Evolutionary conservation across 2,329 filamentous ascomycete genomes (phyloP).

Genomic region (Stemphylium beticola): DNA sequence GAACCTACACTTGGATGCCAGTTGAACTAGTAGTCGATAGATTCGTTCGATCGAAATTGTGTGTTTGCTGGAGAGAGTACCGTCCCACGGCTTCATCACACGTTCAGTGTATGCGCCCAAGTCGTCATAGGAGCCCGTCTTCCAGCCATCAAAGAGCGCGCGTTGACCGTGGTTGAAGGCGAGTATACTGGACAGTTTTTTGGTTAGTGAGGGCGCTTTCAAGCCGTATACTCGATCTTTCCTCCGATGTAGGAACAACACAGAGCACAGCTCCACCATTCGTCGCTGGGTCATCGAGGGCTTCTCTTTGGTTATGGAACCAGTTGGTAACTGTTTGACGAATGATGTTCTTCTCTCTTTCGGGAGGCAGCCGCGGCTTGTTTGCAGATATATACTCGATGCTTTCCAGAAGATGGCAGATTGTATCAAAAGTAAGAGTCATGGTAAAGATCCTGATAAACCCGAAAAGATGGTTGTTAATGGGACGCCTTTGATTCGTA

Average conservation of each 20-base stretch:
- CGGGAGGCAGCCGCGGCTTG: slow-evolving; percentile 49
- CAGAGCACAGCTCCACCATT: slow-evolving; percentile 72
- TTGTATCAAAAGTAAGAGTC: slow-evolving; percentile 70
- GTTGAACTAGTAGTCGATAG: slow-evolving; percentile 66
- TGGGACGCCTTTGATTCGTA: too few species aligned
- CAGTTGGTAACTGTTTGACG: slow-evolving; percentile 63
- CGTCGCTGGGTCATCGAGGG: slow-evolving; percentile 64
- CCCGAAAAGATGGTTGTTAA: too few species aligned
- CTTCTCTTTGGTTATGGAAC: slow-evolving; percentile 69
- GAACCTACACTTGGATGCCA: slow-evolving; percentile 73
- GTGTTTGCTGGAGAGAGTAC: slow-evolving; percentile 42
- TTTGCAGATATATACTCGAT: slow-evolving; percentile 61
- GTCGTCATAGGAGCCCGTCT: slow-evolving; percentile 65
- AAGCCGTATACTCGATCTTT: slow-evolving; percentile 80
- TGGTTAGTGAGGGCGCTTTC: slow-evolving; percentile 66
- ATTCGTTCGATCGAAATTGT: slow-evolving; percentile 72
- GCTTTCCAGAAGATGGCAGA: slow-evolving; percentile 76
- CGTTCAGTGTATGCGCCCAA: slow-evolving; percentile 74
- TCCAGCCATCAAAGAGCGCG: slow-evolving; percentile 68
- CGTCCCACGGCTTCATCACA: slow-evolving; percentile 66
- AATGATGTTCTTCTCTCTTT: slow-evolving; percentile 32
- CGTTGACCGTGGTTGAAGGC: slow-evolving; percentile 67
- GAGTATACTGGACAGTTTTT: slow-evolving; percentile 71
- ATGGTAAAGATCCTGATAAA: slow-evolving; percentile 47
- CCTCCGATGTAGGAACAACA: slow-evolving; percentile 77